These are phyloP conservation scores for Podaxis sp. DNA, from an alignment of 768 basidiomycete species.

Conservation along the genomic window DNA sequence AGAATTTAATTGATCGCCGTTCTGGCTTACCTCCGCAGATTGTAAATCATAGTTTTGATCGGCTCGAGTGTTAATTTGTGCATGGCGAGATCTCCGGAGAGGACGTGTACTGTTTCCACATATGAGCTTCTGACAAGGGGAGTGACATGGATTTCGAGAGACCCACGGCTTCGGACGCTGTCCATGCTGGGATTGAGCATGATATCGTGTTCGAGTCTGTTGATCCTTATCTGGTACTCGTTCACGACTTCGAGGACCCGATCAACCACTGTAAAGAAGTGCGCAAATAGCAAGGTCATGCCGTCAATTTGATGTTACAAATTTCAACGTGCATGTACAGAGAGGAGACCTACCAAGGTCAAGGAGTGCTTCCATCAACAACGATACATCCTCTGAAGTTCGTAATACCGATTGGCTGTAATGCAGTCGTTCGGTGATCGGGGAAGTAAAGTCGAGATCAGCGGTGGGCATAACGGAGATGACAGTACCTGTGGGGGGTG, in stretches of 20 bases:
- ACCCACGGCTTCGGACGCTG: conserved; percentile 56
- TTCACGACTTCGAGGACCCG: conserved; percentile 64
- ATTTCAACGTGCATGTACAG: neutral
- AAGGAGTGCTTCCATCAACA: conserved; percentile 62
- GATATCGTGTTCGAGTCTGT: conserved; percentile 56
- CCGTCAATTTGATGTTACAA: neutral
- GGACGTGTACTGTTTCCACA: conserved; percentile 55
- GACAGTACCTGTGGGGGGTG: conserved; percentile 44
- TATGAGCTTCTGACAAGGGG: neutral
- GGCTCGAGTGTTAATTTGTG: conserved; percentile 73
- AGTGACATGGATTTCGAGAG: neutral
- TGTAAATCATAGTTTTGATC: conserved; percentile 64
- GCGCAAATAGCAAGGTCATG: neutral
- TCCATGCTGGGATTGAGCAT: conserved; percentile 59
- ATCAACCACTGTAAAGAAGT: conserved; percentile 54
- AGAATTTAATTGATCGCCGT: neutral
- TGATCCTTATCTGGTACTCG: conserved; percentile 61
- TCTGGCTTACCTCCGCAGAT: conserved; percentile 41
- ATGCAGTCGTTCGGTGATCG: conserved; percentile 57
- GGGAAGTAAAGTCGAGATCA: conserved; percentile 45
- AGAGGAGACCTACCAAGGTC: conserved; percentile 39
- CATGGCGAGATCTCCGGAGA: conserved; percentile 69
- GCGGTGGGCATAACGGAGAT: conserved; percentile 54
- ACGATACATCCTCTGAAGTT: conserved; percentile 57
- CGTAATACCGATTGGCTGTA: conserved; percentile 61